phyloP scores from a whole-genome alignment of 2,329 filamentous ascomycete genomes.

The Trichoderma atroviride region DNA sequence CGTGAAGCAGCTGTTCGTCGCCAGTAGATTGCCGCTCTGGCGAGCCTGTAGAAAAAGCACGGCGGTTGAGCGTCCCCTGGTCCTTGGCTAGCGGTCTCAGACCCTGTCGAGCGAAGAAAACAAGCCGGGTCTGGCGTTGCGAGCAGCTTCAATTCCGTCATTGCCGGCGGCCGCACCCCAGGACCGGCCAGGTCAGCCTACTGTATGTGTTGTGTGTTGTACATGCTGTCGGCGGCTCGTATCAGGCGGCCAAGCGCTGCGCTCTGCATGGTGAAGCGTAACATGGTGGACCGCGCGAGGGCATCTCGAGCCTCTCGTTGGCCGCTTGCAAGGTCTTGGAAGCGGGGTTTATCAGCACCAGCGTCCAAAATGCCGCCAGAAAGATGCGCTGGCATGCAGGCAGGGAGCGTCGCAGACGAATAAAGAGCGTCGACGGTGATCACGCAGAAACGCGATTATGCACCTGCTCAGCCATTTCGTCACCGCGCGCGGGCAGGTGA shows the following conservation, averaged over 20 bases:
- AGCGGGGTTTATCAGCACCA: conserved; percentile 25
- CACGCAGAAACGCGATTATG: conserved; percentile 24
- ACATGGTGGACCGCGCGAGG: conserved; percentile 22
- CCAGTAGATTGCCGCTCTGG: neutral
- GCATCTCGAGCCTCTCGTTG: conserved; percentile 22
- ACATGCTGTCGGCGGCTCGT: conserved; percentile 19
- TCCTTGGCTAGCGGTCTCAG: conserved; percentile 1
- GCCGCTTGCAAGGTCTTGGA: conserved; percentile 13
- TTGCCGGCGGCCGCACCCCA: conserved; percentile 20
- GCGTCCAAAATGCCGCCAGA: conserved; percentile 22
- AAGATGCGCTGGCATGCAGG: conserved; percentile 28
- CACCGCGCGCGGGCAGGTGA: conserved; percentile 18
- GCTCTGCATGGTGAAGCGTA: conserved; percentile 20
- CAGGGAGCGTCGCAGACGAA: conserved; percentile 25
- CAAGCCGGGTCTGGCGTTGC: conserved; percentile 16
- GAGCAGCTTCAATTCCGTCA: neutral
- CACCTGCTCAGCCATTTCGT: conserved; percentile 22
- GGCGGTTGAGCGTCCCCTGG: neutral
- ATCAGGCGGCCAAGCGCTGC: conserved; percentile 19
- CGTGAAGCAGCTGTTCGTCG: neutral
- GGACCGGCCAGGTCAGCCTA: conserved; percentile 16
- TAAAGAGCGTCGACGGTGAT: conserved; percentile 15
- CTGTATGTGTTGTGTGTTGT: conserved; percentile 7
- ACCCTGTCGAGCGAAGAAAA: conserved; percentile 16
- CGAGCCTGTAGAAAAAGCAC: neutral